A percentile compares a stretch with the other conserved stretches of the same genome.
Evolutionary conservation across 352 stramenopile species (phyloP).

Genomic region (Pythium biforme): DNA sequence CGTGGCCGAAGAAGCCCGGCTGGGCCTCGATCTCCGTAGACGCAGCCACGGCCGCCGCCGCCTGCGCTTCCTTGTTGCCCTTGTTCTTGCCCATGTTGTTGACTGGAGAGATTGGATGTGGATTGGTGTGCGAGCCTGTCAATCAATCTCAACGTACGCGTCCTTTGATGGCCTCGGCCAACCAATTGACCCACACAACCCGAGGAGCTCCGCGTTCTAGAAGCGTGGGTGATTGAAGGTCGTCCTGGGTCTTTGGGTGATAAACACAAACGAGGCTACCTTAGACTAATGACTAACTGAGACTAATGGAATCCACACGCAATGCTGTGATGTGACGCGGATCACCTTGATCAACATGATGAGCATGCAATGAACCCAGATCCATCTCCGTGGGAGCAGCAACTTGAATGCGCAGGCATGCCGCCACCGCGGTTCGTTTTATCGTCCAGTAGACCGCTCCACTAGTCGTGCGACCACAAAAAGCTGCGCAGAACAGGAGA

Average conservation of each 20-base stretch:
- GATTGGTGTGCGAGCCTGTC: too few relatives aligned
- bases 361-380: too few relatives aligned
- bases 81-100: constrained; percentile 32
- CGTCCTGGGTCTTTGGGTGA: constrained; percentile 12
- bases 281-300: too few relatives aligned
- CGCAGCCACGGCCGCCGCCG: constrained; percentile 1
- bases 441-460: too few relatives aligned
- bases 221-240: constrained; percentile 13
- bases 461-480: too few relatives aligned
- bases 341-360: too few relatives aligned
- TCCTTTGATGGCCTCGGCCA: constrained; percentile 26
- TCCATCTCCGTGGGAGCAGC: too few relatives aligned
- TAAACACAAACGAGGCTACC: neutral
- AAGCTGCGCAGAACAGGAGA: too few relatives aligned
- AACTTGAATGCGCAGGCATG: too few relatives aligned
- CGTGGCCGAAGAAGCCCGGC: constrained; percentile 80
- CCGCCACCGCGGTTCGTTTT: too few relatives aligned
- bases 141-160: constrained; percentile 2
- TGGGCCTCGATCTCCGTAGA: constrained; percentile 43
- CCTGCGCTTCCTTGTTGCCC: constrained; percentile 2
- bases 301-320: too few relatives aligned
- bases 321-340: too few relatives aligned
- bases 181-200: constrained; percentile 21
- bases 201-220: constrained; percentile 1
- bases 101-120: neutral